Percentiles rank a stretch among this genome's conserved stretches.
phyloP scores from a whole-genome alignment of 192 early-diverging fungal species.

The Dissophora ornata region DNA sequence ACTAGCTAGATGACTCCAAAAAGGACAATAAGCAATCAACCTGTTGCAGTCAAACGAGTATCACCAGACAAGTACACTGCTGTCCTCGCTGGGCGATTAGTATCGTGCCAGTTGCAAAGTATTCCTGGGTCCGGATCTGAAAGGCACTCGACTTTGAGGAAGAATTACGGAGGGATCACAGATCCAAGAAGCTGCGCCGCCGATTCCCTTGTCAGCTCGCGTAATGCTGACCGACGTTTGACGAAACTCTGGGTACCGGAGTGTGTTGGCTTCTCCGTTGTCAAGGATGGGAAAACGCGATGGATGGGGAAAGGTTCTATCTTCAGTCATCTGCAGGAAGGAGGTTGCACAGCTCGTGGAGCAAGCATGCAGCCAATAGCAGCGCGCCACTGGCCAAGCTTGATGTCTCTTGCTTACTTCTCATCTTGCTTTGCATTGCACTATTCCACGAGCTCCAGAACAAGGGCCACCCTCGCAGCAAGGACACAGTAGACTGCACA shows the following conservation, averaged over 20 bases:
- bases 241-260: constrained; percentile 68
- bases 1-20: constrained; percentile 96
- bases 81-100: constrained; percentile 79
- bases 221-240: constrained; percentile 62
- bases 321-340: too few relatives aligned
- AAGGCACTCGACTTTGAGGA: constrained; percentile 78
- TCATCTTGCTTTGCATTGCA: background rate
- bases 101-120: constrained; percentile 64
- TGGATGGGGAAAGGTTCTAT: background rate
- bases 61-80: constrained; percentile 89
- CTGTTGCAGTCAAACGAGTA: constrained; percentile 86
- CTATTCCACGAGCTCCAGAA: too few relatives aligned
- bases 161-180: constrained; percentile 77
- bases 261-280: constrained; percentile 75
- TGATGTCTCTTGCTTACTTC: background rate
- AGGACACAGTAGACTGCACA: too few relatives aligned
- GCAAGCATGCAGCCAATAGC: constrained; percentile 40
- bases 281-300: constrained; percentile 31
- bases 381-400: constrained; percentile 22
- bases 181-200: constrained; percentile 72
- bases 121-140: constrained; percentile 54
- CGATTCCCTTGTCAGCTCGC: constrained; percentile 43
- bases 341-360: too few relatives aligned
- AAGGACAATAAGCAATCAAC: constrained; percentile 81
- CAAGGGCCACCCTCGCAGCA: too few relatives aligned